phyloP scores from a whole-genome alignment of 2,329 filamentous ascomycete genomes.

The Fusarium sp. region DNA sequence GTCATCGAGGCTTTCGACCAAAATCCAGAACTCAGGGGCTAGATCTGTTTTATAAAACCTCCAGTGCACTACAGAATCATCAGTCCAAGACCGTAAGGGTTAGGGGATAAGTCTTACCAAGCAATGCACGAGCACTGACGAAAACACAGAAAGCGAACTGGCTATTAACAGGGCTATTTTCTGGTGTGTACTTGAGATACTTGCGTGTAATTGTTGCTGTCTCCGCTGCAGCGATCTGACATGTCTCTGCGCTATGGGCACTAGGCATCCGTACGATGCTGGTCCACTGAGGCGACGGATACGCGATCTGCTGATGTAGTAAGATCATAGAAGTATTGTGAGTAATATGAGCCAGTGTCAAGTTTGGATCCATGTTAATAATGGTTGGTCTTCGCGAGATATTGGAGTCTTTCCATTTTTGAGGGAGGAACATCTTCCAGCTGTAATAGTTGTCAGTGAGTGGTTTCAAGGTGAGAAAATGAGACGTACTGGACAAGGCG shows the following conservation, averaged over 20 bases:
- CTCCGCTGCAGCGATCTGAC: conserved; percentile 56
- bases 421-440: conserved; percentile 48
- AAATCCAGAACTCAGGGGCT: conserved; percentile 41
- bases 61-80: conserved; percentile 22
- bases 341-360: conserved; percentile 59
- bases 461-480: fast-evolving
- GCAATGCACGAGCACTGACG: conserved; percentile 54
- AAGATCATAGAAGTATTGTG: conserved; percentile 62
- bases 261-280: conserved; percentile 49
- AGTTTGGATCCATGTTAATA: conserved; percentile 57
- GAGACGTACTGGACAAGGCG: conserved; percentile 52
- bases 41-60: conserved; percentile 28
- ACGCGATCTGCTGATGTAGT: conserved; percentile 59
- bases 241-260: conserved; percentile 58
- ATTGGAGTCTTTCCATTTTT: conserved; percentile 49
- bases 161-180: conserved; percentile 23
- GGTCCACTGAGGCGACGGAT: conserved; percentile 47
- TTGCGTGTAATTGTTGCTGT: conserved; percentile 57
- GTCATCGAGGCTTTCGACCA: conserved; percentile 44
- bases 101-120: conserved; percentile 28
- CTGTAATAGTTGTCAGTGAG: neutral
- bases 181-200: conserved; percentile 52
- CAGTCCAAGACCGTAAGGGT: fast-evolving
- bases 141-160: conserved; percentile 60
- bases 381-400: conserved; percentile 39